phyloP scores from a whole-genome alignment of 1,284 basidiomycete species.

The Heterobasidion parviporum region DNA sequence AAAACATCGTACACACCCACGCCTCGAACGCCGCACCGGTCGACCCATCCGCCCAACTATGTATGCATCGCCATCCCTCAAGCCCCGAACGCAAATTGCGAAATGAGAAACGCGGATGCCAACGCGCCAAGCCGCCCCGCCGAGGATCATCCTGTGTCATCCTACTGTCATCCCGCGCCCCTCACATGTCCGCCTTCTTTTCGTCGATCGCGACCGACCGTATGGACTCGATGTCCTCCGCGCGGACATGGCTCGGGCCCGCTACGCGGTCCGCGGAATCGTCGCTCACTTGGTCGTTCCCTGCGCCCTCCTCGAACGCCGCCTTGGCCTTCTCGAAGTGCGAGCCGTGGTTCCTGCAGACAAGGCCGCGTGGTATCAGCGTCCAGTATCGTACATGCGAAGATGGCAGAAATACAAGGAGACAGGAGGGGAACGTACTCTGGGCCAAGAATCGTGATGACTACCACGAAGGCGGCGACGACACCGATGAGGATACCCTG shows the following conservation, averaged over 20 bases:
- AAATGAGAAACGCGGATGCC: too few species aligned
- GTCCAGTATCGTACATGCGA: slow-evolving; percentile 1
- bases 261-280: slow-evolving; percentile 3
- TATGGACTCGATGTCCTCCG: not conserved
- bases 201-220: not conserved
- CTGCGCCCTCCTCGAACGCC: slow-evolving; percentile 72
- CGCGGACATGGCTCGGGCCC: not conserved
- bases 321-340: slow-evolving; percentile 80
- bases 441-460: slow-evolving; percentile 65
- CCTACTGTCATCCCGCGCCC: too few species aligned
- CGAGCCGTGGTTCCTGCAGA: slow-evolving; percentile 59
- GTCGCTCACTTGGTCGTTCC: slow-evolving; percentile 25
- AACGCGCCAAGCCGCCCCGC: too few species aligned
- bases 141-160: too few species aligned
- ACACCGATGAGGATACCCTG: slow-evolving; percentile 86
- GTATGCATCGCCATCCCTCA: too few species aligned
- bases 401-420: slow-evolving; percentile 3
- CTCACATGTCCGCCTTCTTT: not conserved
- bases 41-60: too few species aligned
- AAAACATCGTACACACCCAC: too few species aligned
- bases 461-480: slow-evolving; percentile 57
- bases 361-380: not conserved
- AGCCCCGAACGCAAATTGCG: too few species aligned
- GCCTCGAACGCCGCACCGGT: too few species aligned
- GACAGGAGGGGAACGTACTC: slow-evolving; percentile 40